Base-by-base conservation (phyloP, 139 green algal genomes). In the Gonium pectorale region DNA sequence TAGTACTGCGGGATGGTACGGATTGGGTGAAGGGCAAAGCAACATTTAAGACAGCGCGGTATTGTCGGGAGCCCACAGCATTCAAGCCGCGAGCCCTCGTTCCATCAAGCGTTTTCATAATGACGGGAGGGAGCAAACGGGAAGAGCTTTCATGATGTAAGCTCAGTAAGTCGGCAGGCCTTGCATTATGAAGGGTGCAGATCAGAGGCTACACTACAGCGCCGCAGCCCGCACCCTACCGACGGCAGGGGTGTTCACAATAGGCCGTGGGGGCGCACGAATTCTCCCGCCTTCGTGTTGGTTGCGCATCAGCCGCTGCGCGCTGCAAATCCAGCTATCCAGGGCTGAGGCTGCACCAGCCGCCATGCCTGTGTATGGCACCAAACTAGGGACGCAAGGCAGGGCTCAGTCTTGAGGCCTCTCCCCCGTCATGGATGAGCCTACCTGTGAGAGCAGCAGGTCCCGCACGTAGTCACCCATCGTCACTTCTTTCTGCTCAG, bases 391-490 rank as follows among this genome's bases (percentile, higher is more conserved):
- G 62, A 31, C 62, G 62, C 62, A 40, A 67, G 62, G 66, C 59
- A 4, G n/a, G 41, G 77, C 60, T 73, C 77, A 83, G 59, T 73
- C 22, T 26, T 6, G 43, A 43, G 51, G 60, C 3, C 26, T 38
- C 56, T 67, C 74, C 56, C 74, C 41, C 5, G 37, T 17, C 17
- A 31, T 4, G 15, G 40, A 22, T 1, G 1, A 35, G 1, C 93
- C 35, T 64, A 98, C 94, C 93, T 98, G 96, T 17, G 96, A 94
- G 3, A 99, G 86, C 38, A 99, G 89, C 33, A 99, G 85, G 87
- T 99, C 97, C 3, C 95, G 81, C 2, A 95, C 90, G 88, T 94
- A 99, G 2, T 92, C 91, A 0, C 96, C 97, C 63, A 99, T 95
- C 2, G 94, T 98, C 56, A 98, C 90, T 0, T 74, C 86, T 43